Base-by-base conservation (phyloP, 345 rosid genomes). In the Brassica juncea region DNA sequence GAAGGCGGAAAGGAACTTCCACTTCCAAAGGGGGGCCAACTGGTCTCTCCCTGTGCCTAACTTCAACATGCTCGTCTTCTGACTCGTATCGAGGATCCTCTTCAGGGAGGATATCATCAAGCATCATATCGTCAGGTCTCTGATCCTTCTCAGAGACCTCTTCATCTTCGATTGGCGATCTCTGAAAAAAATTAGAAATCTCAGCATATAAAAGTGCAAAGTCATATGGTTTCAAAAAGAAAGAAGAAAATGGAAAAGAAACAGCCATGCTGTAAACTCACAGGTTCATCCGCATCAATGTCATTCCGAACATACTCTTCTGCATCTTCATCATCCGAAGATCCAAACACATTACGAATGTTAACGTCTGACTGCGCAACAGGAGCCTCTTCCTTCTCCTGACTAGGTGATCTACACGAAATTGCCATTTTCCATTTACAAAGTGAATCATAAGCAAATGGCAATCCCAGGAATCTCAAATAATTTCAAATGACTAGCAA, bases 301-400 rank as follows among this genome's bases (percentile, higher is more conserved):
- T 91, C 94, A 84, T 89, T 83, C 73, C 75, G 89, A 79, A 87
- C 89, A 84, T 88, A 95, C 28, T 82, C 94, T 63, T 82, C 88
- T 15, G 73, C 91, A 32, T 93, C 99, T 79, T 95, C 99, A 58
- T 95, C 99, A 78, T 95, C 99, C 32, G 98, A 93, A 60, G 89
- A 97, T 70, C 99, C 99, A 86, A 95, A 95, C 54, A 95, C 99
- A 87, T 95, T 96, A 74, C 99, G 97, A 77, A 95, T 91, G 82
- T 93, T 97, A 49, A 90, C 92, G 15, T 90, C 89, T 19, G 98
- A 83, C 25, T 83, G 91, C 63, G 86, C 79, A 80, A 81, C 81
- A 59, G 85, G 88, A 77, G 80, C 71, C 67, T 80, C 92, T 79
- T 88, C 92, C 88, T 89, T 90, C 84, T 88, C 97, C 78, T 81